Evolutionary conservation across 2,329 filamentous ascomycete species (phyloP).

Genomic region (Gremmenia infestans): DNA sequence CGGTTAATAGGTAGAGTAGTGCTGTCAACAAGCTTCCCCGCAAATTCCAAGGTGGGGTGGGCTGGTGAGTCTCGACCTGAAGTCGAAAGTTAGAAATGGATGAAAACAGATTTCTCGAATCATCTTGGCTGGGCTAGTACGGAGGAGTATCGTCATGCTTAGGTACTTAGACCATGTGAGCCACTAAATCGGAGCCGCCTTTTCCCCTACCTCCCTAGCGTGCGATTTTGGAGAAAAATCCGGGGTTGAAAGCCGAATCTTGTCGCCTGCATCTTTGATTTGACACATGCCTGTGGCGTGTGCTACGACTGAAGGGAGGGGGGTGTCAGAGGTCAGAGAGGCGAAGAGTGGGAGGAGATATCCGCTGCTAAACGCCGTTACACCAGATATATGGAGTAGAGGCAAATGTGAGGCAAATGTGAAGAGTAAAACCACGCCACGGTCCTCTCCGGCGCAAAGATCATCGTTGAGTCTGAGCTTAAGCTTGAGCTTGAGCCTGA

Average conservation of each 20-base stretch:
- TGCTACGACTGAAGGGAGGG: not conserved
- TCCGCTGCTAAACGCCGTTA: too few relatives aligned
- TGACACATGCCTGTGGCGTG: not conserved
- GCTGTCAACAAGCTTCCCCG: constrained; percentile 13
- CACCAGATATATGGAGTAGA: too few relatives aligned
- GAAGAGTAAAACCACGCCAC: too few relatives aligned
- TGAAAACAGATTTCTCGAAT: too few relatives aligned
- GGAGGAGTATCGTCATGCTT: too few relatives aligned
- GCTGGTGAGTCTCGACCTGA: not conserved
- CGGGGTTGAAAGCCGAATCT: constrained; percentile 2
- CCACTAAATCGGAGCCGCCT: not conserved
- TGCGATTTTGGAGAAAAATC: constrained; percentile 10
- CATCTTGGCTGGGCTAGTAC: too few relatives aligned
- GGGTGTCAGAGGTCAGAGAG: not conserved
- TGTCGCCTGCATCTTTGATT: not conserved
- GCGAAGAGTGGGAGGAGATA: not conserved
- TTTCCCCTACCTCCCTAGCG: not conserved
- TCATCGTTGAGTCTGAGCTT: too few relatives aligned
- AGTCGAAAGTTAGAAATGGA: not conserved
- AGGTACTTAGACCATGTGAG: not conserved
- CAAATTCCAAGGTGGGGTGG: constrained; percentile 2
- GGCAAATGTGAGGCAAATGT: too few relatives aligned
- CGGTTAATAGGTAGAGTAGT: too few relatives aligned
- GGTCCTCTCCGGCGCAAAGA: too few relatives aligned
- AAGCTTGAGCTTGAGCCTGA: too few relatives aligned